Evolutionary conservation across 257 asterid genomes (phyloP).

Genomic region (Solanum chaucha): DNA sequence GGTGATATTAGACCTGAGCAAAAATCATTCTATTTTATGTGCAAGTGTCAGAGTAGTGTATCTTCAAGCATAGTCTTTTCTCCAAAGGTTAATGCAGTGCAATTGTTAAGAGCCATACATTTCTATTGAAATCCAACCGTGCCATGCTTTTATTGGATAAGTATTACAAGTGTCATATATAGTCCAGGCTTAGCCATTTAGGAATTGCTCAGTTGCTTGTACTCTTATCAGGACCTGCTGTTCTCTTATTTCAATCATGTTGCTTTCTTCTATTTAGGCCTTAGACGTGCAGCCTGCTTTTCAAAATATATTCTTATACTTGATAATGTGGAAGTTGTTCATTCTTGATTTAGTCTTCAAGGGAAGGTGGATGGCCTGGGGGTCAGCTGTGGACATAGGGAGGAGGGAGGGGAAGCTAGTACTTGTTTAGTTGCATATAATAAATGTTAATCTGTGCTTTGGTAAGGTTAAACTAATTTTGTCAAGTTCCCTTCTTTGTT

Average conservation of each 20-base stretch:
- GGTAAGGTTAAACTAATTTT: neutral
- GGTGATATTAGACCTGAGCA: slow-evolving; percentile 66
- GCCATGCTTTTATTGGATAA: neutral
- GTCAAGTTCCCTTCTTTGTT: neutral
- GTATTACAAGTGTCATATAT: neutral
- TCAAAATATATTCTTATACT: neutral
- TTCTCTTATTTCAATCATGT: neutral
- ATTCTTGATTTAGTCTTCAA: neutral
- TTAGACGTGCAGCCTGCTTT: neutral
- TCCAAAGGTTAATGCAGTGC: neutral
- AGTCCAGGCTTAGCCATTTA: neutral
- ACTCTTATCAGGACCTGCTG: neutral
- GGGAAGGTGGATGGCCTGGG: neutral
- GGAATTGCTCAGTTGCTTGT: neutral
- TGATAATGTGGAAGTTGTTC: neutral
- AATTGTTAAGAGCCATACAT: neutral
- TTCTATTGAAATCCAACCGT: neutral
- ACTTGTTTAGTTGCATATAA: neutral
- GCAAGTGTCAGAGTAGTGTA: neutral
- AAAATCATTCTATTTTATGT: slow-evolving; percentile 17
- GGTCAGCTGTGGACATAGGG: neutral
- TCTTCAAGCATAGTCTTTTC: neutral
- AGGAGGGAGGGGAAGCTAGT: neutral
- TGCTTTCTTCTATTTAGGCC: neutral
- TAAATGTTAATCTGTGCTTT: neutral